Base-by-base conservation (phyloP, 768 basidiomycete genomes). In the Suillus hirtellus region DNA sequence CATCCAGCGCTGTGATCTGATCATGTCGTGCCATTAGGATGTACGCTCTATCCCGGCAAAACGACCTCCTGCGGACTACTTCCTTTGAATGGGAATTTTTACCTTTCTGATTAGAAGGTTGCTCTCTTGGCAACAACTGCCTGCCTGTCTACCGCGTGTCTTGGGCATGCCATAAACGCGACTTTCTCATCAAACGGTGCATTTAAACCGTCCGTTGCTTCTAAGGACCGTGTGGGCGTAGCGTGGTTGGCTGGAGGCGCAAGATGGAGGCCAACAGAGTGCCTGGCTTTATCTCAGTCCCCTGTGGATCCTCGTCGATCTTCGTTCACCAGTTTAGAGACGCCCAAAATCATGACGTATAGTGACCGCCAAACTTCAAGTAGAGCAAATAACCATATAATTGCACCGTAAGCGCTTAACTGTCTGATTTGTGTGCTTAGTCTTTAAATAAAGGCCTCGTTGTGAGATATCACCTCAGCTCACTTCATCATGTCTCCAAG, bases 61-160 rank as follows among this genome's bases (percentile, higher is more conserved):
- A 79, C 84, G 92, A 4, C 92, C 93, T 24, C 91, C 92, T 21
- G 89, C 93, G 47, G 92, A 94, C 75, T 95, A 95, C 71, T 95
- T 95, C 76, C 77, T 95, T 56, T 93, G 75, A 74, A 42, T 58
- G 47, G 64, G 61, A 63, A 44, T 38, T 15, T 53, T 62, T 65
- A 63, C 55, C 5, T 63, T 65, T 66, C 63, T 65, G 65, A 63
- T 71, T 64, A 59, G 50, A 69, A 65, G 53, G 49, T 40, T 63
- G 3, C 58, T 47, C 19, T 44, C 40, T 59, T 58, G 40, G 61
- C 47, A 21, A 60, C 44, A 15, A 60, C 17, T 58, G 37, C 40
- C 37, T 56, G 60, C 61, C 24, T 58, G 55, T 34, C 38, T 58
- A 56, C 61, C 67, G 72, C 71, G 66, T 76, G 73, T 71, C 65